Evolutionary conservation across 441 rosid genomes (phyloP).

Genomic region (Eruca vesicaria): DNA sequence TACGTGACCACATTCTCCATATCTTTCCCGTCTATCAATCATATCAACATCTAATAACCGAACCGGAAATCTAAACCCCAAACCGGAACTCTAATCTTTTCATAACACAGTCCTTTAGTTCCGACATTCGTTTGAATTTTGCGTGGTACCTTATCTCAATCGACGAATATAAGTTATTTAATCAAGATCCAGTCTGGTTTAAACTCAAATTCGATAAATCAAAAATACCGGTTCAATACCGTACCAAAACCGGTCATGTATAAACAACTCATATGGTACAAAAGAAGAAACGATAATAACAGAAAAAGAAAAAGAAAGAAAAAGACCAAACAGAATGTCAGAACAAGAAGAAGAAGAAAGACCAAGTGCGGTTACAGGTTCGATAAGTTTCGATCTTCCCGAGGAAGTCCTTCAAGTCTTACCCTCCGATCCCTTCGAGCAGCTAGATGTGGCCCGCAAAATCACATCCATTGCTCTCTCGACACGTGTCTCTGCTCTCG

Average conservation of each 20-base stretch:
- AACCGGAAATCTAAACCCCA: not conserved
- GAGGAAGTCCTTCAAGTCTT: constrained; percentile 59
- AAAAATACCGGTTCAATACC: not conserved
- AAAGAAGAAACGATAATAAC: constrained; percentile 26
- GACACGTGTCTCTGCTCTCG: constrained; percentile 80
- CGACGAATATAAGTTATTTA: not conserved
- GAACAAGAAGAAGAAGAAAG: constrained; percentile 32
- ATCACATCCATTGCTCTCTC: constrained; percentile 92
- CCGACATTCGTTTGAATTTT: not conserved
- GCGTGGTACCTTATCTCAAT: not conserved
- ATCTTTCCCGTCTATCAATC: constrained; percentile 18
- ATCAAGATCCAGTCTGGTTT: not conserved
- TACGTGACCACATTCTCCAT: constrained; percentile 22
- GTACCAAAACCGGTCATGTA: constrained; percentile 4
- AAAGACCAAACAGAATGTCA: constrained; percentile 2
- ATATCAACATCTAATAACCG: constrained; percentile 13
- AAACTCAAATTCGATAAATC: not conserved
- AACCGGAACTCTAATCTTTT: not conserved
- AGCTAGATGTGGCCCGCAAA: constrained; percentile 91
- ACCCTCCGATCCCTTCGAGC: constrained; percentile 90
- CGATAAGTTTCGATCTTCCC: constrained; percentile 66
- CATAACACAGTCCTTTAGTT: not conserved
- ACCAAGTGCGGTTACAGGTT: constrained; percentile 33
- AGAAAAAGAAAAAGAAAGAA: not conserved
- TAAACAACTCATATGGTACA: constrained; percentile 1